A percentile compares a stretch with the other conserved stretches of the same genome.
Conservation (phyloP, 2,329 filamentous ascomycete genomes). For the Cladosporium sphaerospermum region DNA sequence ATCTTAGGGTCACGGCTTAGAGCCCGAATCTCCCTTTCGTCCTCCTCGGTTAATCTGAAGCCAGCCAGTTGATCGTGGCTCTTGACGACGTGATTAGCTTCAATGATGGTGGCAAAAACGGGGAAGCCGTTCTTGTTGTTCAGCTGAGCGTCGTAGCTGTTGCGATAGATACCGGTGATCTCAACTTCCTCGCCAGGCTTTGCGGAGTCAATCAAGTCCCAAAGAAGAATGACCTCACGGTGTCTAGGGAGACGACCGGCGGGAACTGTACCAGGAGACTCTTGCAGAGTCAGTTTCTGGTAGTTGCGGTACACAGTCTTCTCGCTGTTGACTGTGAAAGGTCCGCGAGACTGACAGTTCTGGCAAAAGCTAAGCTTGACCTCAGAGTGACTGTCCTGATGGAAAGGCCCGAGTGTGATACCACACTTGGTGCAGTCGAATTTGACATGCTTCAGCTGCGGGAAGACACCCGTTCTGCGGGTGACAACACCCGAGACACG, state of each 20-base stretch:
- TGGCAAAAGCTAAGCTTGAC: constrained; percentile 96
- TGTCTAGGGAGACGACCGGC: constrained; percentile 89
- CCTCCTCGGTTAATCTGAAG: constrained; percentile 90
- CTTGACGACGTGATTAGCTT: constrained; percentile 96
- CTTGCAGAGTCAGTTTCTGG: constrained; percentile 93
- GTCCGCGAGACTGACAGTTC: constrained; percentile 89
- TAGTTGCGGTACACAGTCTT: constrained; percentile 99
- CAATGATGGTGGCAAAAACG: constrained; percentile 93
- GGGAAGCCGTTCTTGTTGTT: constrained; percentile 99
- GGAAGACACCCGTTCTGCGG: constrained; percentile 88
- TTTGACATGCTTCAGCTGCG: constrained; percentile 96
- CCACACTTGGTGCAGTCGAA: constrained; percentile 95
- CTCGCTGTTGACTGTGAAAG: constrained; percentile 92
- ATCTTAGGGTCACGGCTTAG: constrained; percentile 87
- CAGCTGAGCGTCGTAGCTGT: constrained; percentile 94
- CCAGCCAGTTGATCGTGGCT: constrained; percentile 95
- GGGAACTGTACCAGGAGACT: constrained; percentile 93
- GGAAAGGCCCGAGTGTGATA: constrained; percentile 86
- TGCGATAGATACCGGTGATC: constrained; percentile 92
- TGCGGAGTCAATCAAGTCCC: constrained; percentile 92
- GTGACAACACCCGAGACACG: constrained; percentile 94
- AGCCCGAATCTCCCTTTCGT: constrained; percentile 82
- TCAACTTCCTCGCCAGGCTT: constrained; percentile 98
- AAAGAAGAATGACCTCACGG: constrained; percentile 89
- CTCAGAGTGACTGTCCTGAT: constrained; percentile 93